Evolutionary conservation across 805 yeast species (phyloP).

Genomic region (Metschnikowia baotianmanensis): DNA sequence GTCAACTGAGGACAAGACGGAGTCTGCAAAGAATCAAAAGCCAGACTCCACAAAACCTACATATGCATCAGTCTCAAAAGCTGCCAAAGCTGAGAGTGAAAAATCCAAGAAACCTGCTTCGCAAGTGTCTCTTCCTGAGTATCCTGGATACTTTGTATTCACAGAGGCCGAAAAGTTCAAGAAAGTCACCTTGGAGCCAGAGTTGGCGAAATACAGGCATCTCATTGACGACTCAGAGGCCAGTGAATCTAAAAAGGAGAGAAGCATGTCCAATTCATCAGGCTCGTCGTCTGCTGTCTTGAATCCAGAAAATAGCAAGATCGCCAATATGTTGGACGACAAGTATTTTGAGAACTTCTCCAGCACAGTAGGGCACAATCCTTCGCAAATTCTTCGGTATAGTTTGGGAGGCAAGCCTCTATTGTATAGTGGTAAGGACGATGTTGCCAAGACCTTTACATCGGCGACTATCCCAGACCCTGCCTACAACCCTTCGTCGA

Average conservation of each 20-base stretch:
- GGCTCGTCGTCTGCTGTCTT: slow-evolving; percentile 16
- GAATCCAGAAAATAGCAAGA: slow-evolving; percentile 23
- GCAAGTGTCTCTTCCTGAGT: slow-evolving; percentile 40
- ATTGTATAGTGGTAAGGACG: slow-evolving; percentile 64
- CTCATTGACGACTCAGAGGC: slow-evolving; percentile 51
- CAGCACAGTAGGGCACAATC: slow-evolving; percentile 73
- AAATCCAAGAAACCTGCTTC: slow-evolving; percentile 3
- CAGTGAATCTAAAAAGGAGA: slow-evolving; percentile 17
- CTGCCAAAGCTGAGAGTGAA: too few relatives aligned
- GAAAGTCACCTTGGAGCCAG: slow-evolving; percentile 52
- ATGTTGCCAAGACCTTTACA: slow-evolving; percentile 44
- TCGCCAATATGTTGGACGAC: slow-evolving; percentile 64
- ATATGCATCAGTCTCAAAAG: slow-evolving; percentile 8
- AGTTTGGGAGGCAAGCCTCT: slow-evolving; percentile 78
- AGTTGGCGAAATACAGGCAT: slow-evolving; percentile 42
- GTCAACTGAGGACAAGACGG: not conserved
- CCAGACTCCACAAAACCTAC: slow-evolving; percentile 3
- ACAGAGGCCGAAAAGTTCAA: slow-evolving; percentile 70
- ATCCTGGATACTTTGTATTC: slow-evolving; percentile 65
- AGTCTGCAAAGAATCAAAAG: slow-evolving; percentile 4
- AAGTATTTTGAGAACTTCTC: slow-evolving; percentile 77
- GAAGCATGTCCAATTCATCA: slow-evolving; percentile 17
- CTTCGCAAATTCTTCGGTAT: slow-evolving; percentile 83
- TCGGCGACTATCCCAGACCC: slow-evolving; percentile 52
- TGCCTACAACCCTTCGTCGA: slow-evolving; percentile 56